Evolutionary conservation across 2,329 filamentous ascomycete species (phyloP), one percentile per base, ranked within the genome.

Genomic region (Xylaria sp.): DNA sequence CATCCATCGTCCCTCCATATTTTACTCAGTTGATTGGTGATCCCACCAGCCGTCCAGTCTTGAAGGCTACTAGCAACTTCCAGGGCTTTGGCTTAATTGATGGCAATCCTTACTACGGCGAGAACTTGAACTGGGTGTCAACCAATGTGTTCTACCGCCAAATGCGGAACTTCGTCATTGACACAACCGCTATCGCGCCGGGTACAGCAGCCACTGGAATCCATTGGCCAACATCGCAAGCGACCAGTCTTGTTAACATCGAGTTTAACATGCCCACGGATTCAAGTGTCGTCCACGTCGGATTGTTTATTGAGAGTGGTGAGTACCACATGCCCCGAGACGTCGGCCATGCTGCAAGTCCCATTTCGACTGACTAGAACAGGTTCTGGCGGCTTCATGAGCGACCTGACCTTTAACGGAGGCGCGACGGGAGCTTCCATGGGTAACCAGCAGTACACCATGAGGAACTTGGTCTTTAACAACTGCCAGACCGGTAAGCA

Each of bases 381-480:
- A 70, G 74, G 74, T 13, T 71, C 68, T 20, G 74, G 74, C 26
- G 73, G 74, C 6, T 74, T 73, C 47, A 68, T 76, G 58, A 71
- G 85, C 38, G 86, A 90, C 64, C 78, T 91, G 68, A 83, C 81
- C 4, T 85, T 85, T 69, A 78, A 78, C 56, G 82, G 83, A 50
- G 83, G 84, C 56, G 77, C 77, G 2, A 74, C 75, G 16, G 86
- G 86, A 59, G 83, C 84, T 43, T 85, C 83, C 58, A 79, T 88
- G 73, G 81, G 83, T 17, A 87, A 89, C 67, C 77, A 89, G 52
- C 87, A 91, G 67, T 90, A 89, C 66, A 89, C 86, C 2, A 85
- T 84, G 57, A 78, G 84, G 40, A 87, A 89, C 68, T 61, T 90
- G 46, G 80, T 77, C 16, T 90, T 90, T 74, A 84, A 84, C 60